phyloP scores from a whole-genome alignment of 2,329 filamentous ascomycete genomes.

The Neoarthrinium moseri region DNA sequence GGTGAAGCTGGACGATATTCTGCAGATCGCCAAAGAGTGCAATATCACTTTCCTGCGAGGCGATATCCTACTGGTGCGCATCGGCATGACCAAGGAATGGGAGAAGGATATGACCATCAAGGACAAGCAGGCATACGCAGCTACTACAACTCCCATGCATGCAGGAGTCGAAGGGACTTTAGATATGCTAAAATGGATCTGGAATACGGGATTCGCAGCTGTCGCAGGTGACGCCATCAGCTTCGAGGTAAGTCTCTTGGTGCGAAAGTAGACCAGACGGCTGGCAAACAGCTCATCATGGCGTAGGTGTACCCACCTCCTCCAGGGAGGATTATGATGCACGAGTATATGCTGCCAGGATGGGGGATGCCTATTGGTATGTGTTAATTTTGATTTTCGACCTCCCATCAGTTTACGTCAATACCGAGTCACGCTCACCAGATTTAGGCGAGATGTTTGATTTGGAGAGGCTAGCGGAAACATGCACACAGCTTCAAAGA shows the following conservation, averaged over 20 bases:
- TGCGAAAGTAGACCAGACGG: too few species aligned
- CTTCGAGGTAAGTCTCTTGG: conserved; percentile 44
- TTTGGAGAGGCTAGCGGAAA: conserved; percentile 35
- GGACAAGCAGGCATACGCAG: conserved; percentile 44
- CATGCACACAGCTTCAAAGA: conserved; percentile 32
- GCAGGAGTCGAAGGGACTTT: conserved; percentile 38
- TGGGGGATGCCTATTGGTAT: conserved; percentile 19
- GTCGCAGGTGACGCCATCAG: conserved; percentile 42
- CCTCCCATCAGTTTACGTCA: not conserved
- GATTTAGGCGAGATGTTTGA: conserved; percentile 43
- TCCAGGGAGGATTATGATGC: not conserved
- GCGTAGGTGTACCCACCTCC: conserved; percentile 7
- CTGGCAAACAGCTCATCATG: too few species aligned
- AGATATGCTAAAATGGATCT: conserved; percentile 42
- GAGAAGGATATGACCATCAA: conserved; percentile 21
- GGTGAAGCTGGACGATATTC: conserved; percentile 27
- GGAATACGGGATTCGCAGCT: conserved; percentile 44
- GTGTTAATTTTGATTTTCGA: not conserved
- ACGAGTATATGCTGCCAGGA: conserved; percentile 14
- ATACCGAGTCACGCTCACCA: too few species aligned
- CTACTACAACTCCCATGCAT: conserved; percentile 28
- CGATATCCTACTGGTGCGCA: conserved; percentile 51
- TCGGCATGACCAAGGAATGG: conserved; percentile 30
- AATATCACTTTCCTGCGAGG: conserved; percentile 44
- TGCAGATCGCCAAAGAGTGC: conserved; percentile 35